phyloP scores from a whole-genome alignment of 2,329 filamentous ascomycete genomes.

The Fusarium goolgardi region DNA sequence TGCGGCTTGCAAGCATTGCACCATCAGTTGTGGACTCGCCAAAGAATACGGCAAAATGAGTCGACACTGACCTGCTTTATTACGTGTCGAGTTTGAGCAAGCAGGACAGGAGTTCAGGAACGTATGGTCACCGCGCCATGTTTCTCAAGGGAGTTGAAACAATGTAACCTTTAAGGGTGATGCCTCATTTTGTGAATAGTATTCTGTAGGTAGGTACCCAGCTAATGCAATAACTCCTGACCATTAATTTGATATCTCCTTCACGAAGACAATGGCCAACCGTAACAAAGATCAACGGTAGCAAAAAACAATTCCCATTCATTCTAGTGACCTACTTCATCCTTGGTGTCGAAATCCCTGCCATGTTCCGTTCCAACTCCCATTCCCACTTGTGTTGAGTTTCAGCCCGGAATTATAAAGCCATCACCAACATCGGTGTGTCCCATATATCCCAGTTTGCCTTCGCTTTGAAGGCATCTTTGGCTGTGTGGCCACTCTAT shows the following conservation, averaged over 20 bases:
- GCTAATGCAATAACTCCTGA: neutral
- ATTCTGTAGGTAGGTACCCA: neutral
- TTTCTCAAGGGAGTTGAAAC: neutral
- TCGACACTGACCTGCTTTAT: conserved; percentile 5
- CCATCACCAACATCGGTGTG: neutral
- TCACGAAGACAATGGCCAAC: neutral
- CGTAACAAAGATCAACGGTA: conserved; percentile 1
- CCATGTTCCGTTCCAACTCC: neutral
- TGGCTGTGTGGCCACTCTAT: neutral
- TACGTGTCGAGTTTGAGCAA: conserved; percentile 3
- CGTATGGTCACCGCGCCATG: neutral
- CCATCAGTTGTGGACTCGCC: neutral
- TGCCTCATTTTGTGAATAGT: neutral
- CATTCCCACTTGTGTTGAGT: neutral
- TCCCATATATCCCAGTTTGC: neutral
- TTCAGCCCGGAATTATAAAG: neutral
- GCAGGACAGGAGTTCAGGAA: neutral
- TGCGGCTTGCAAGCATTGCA: neutral
- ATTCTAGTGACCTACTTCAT: conserved; percentile 37
- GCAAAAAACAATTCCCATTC: conserved; percentile 30
- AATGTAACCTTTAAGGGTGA: neutral
- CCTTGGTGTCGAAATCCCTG: conserved; percentile 7
- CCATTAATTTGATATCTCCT: neutral
- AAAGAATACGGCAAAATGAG: neutral
- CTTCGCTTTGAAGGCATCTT: neutral